Percentiles rank a stretch among this genome's conserved stretches.
Evolutionary conservation across 2,329 filamentous ascomycete species (phyloP).

Genomic region (Penicillium sp.): DNA sequence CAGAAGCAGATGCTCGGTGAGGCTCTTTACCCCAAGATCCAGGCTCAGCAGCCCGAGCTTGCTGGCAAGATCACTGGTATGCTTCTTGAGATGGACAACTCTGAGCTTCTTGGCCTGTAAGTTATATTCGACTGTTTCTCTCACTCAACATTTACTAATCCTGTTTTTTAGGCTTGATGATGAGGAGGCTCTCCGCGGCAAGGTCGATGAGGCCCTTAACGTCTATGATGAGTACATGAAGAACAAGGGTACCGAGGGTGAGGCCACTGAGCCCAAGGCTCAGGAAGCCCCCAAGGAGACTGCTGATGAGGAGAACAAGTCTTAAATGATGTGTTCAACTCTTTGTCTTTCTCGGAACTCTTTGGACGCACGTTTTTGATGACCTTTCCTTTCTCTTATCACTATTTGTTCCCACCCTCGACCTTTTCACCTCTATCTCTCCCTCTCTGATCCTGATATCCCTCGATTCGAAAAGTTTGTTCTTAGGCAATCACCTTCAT

Average conservation of each 20-base stretch:
- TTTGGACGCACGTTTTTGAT: constrained; percentile 40
- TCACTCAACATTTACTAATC: constrained; percentile 14
- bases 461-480: constrained; percentile 46
- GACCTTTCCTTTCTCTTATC: constrained; percentile 34
- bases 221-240: constrained; percentile 99
- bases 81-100: constrained; percentile 99
- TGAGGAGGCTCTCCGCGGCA: constrained; percentile 82
- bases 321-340: constrained; percentile 33
- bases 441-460: constrained; percentile 43
- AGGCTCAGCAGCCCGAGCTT: constrained; percentile 88
- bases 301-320: constrained; percentile 43
- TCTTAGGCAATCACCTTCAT: constrained; percentile 36
- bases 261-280: constrained; percentile 48
- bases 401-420: constrained; percentile 22
- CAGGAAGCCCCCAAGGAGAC: constrained; percentile 48
- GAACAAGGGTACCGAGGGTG: constrained; percentile 61
- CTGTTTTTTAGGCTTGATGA: constrained; percentile 73
- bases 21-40: constrained; percentile 97
- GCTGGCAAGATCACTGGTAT: constrained; percentile 99
- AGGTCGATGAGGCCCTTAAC: constrained; percentile 95
- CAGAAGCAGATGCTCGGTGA: constrained; percentile 99
- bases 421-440: constrained; percentile 24
- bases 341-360: constrained; percentile 29
- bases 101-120: constrained; percentile 92
- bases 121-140: constrained; percentile 44